Evolutionary conservation across 306 rosid genomes (phyloP), one percentile per base, ranked within the genome.

Genomic region (Rubus idaeus): DNA sequence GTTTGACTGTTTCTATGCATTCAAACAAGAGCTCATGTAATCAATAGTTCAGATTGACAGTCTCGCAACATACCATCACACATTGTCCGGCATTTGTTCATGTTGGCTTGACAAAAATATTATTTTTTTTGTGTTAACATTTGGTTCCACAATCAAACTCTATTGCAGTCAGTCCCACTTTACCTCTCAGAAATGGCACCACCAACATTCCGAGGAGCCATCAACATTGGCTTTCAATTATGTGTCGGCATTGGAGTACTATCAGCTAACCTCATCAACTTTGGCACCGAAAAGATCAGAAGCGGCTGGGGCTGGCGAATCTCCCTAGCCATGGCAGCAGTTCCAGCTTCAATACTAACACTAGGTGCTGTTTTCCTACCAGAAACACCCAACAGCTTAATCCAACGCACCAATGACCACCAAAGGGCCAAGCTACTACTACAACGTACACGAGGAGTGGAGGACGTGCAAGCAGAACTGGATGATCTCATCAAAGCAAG

Each of bases 111-210:
- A 21, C 6, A 26, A 61, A 23, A 60, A 5, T 26, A 60, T 26
- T 60, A 26, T 11, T 3, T 62, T 62, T 2, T 61, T 1, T 0
- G 2, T 40, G 52, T 42, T 55, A 18, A n/a, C 10, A 18, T 26
- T 23, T 47, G 14, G 6, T 40, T 21, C 53, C 8, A 49, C 13
- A 10, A 62, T 13, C 44, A 62, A 47, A 4, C 65, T 16, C 65
- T 42, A 17, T 65, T 60, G 74, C 84, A 93, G 97, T 81, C 94
- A 14, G 94, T 89, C 68, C 96, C 97, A 30, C 51, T 91, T 21
- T 91, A 91, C 66, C 91, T 91, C 30, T 91, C 97, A n/a, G 96
- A 89, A 77, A 93, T 93, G 96, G 97, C 97, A 60, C 88, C 87
- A 16, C 75, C 96, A 3, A 83, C 68, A 74, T 68, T 80, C 64